A percentile compares a stretch with the other conserved stretches of the same genome.
Evolutionary conservation across 225 moss, liverwort and hornwort species (phyloP).

Genomic region (Neckera pumila): DNA sequence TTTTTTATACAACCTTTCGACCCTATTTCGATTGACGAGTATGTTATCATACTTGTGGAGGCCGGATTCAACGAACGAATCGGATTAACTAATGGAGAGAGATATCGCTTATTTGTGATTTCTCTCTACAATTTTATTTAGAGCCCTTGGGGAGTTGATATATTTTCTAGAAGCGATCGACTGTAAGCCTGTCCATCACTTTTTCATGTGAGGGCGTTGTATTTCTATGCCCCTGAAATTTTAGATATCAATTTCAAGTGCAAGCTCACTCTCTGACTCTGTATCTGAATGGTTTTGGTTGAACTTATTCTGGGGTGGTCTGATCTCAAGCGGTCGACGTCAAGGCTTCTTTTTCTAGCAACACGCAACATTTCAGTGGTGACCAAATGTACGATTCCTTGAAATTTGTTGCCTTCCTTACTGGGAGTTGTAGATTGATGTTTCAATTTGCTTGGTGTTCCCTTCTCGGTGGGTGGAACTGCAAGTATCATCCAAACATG

Average conservation of each 20-base stretch:
- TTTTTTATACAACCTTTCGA: not conserved
- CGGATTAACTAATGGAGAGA: not conserved
- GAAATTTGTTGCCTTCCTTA: no score
- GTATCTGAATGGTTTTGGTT: not conserved
- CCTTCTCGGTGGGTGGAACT: no score
- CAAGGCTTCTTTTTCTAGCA: not conserved
- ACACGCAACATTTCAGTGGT: not conserved
- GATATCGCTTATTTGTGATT: not conserved
- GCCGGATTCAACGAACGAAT: not conserved
- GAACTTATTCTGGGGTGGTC: not conserved
- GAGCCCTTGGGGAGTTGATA: not conserved
- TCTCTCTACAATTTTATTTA: not conserved
- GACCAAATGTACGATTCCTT: not conserved
- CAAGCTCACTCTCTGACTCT: not conserved
- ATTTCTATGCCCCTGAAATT: constrained; percentile 1
- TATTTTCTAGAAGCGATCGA: not conserved
- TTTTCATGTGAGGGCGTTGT: not conserved
- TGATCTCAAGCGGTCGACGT: not conserved
- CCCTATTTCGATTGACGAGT: constrained; percentile 3
- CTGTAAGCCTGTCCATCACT: not conserved
- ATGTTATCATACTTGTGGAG: not conserved
- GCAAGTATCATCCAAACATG: not conserved
- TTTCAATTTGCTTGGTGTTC: not conserved
- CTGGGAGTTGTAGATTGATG: not conserved
- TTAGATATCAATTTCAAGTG: not conserved